phyloP scores from a whole-genome alignment of 257 asterid species.

The Lantana camara region DNA sequence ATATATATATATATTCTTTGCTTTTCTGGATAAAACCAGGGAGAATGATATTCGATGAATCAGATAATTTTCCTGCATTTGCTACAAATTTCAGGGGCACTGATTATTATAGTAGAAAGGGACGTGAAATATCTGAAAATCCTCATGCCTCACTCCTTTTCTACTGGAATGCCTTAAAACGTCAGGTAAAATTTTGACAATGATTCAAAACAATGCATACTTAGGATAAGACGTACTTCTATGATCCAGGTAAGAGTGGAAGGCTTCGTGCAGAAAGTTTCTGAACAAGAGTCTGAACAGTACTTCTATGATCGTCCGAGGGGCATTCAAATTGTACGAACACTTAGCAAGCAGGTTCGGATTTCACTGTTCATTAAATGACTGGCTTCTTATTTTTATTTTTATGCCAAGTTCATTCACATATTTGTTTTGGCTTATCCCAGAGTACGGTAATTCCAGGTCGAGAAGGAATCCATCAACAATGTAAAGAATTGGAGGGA shows the following conservation, averaged over 20 bases:
- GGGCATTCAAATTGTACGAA: constrained; percentile 80
- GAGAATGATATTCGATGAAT: no score
- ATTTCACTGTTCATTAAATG: no score
- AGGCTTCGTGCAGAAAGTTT: constrained; percentile 68
- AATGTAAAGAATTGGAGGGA: constrained; percentile 37
- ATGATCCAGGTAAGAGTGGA: constrained; percentile 82
- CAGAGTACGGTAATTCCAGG: constrained; percentile 40
- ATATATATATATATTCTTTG: no score
- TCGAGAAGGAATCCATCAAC: constrained; percentile 30
- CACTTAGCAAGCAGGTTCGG: constrained; percentile 88
- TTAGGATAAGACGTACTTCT: no score
- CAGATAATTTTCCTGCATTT: no score
- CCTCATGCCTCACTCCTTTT: constrained; percentile 76
- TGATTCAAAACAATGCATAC: background rate
- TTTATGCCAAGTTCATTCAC: constrained; percentile 5
- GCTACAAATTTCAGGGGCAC: constrained; percentile 88
- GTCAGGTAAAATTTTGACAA: constrained; percentile 56
- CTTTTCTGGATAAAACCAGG: constrained; percentile 26
- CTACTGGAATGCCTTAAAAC: constrained; percentile 68
- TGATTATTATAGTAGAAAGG: constrained; percentile 68
- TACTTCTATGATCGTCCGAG: constrained; percentile 78
- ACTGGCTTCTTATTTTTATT: no score
- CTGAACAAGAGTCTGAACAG: constrained; percentile 79
- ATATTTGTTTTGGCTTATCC: constrained; percentile 12
- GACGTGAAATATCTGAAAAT: constrained; percentile 68